Evolutionary conservation across 768 basidiomycete species (phyloP).

Genomic region (Hypholoma fasciculare): DNA sequence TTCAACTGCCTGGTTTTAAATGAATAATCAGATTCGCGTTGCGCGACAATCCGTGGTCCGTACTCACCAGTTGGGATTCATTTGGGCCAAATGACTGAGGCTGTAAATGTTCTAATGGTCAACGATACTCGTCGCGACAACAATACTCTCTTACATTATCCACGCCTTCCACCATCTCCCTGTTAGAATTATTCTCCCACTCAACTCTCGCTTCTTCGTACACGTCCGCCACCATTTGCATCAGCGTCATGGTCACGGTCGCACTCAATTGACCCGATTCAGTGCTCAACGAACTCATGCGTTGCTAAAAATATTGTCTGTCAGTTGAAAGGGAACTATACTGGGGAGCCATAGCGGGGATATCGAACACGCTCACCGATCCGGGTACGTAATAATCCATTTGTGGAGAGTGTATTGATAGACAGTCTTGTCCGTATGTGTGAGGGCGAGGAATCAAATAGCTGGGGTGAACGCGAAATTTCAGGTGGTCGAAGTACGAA

Average conservation of each 20-base stretch:
- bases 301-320: background rate
- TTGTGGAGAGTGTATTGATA: background rate
- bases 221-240: constrained; percentile 16
- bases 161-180: background rate
- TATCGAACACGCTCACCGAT: background rate
- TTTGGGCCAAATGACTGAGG: constrained; percentile 1
- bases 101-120: background rate
- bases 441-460: too few relatives aligned
- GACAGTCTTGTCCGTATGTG: too few relatives aligned
- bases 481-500: too few relatives aligned
- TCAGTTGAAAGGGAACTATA: background rate
- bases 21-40: background rate
- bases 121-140: background rate
- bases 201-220: constrained; percentile 7
- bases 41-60: background rate
- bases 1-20: background rate
- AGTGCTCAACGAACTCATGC: background rate
- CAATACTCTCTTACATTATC: background rate
- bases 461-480: too few relatives aligned
- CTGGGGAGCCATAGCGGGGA: background rate
- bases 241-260: constrained; percentile 6
- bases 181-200: constrained; percentile 3
- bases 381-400: background rate
- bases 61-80: background rate
- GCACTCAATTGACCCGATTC: background rate